Base-by-base conservation (phyloP, 805 yeast genomes). In the Candida dajiaensis region DNA sequence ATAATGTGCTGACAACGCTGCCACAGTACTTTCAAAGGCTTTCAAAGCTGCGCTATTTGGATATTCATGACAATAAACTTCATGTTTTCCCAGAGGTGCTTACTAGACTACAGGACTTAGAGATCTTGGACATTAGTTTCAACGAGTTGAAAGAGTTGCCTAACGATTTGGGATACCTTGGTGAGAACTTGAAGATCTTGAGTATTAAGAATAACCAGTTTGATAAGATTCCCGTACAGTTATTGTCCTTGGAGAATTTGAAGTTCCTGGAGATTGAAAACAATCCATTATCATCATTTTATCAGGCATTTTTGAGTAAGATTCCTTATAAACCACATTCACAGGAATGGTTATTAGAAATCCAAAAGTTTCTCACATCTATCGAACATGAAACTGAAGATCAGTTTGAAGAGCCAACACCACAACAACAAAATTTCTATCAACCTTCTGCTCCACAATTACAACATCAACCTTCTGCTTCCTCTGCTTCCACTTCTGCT, bases 111-210 rank as follows among this genome's bases (percentile, higher is more conserved):
- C 55, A 61, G 12, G 68, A 70, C 8, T 64, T 86, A 45, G 90
- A 83, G 55, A 80, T 81, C 43, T 63, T 86, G 38, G 92, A 86
- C 62, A 61, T 85, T 19, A 80, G 89, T 19, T 64, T 69, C 33
- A 86, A 86, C 59, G 62, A 60, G 22, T 64, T 86, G 25, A 58
- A 62, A n/a, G 51, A 56, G 4, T 62, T 86, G 15, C 83, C 87
- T 1, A 49, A 60, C 4, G 70, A 69, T 2, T 49, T 77, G 19
- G 59, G 66, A 0, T 53, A 57, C 12, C 65, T 85, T 52, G 61
- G 62, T 15, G 61, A 63, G 15, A 63, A 65, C 48, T 66, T 83
- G 50, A 76, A 74, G 54, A 80, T 80, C 2, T 63, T 86, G n/a
- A 79, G 84, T 18, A 64, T 86, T 42, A 78, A 77, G 51, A 72